Conservation (phyloP, 495 filamentous ascomycete genomes). For the Penicillium fimorum region DNA sequence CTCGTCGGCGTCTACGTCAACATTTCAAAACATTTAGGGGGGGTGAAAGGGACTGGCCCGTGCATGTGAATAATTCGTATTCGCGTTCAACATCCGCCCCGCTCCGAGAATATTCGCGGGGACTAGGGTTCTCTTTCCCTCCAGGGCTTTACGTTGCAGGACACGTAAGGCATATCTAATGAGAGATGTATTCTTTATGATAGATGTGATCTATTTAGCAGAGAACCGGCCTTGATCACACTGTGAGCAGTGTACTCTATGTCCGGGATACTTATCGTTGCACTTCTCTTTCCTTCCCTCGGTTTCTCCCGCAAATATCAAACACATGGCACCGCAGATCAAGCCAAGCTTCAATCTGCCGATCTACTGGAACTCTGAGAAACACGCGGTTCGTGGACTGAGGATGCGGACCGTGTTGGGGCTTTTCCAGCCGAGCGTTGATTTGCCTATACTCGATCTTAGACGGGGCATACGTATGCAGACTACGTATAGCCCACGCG, state of each 20-base stretch:
- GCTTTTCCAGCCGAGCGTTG: constrained; percentile 23
- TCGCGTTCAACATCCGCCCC: constrained; percentile 29
- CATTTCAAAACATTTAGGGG: not conserved
- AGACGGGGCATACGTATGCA: constrained; percentile 30
- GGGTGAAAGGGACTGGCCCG: constrained; percentile 7
- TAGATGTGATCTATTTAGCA: not conserved
- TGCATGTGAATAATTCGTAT: constrained; percentile 22
- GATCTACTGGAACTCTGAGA: constrained; percentile 19
- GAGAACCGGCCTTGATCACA: not conserved
- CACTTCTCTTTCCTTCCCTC: not conserved
- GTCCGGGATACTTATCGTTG: no score
- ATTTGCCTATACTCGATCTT: constrained; percentile 17
- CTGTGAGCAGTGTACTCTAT: not conserved
- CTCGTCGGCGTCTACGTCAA: constrained; percentile 1
- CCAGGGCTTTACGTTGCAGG: constrained; percentile 12
- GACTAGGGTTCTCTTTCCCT: constrained; percentile 16
- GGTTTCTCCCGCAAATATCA: not conserved
- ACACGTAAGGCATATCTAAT: not conserved
- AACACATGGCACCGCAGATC: constrained; percentile 13
- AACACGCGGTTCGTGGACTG: constrained; percentile 4
- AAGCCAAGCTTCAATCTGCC: constrained; percentile 23
- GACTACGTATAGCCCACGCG: constrained; percentile 27
- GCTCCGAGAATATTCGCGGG: constrained; percentile 21
- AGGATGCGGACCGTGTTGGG: constrained; percentile 11
- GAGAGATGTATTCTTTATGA: not conserved